Conservation (phyloP, 805 yeast species). For the Scheffersomyces stipitis region DNA sequence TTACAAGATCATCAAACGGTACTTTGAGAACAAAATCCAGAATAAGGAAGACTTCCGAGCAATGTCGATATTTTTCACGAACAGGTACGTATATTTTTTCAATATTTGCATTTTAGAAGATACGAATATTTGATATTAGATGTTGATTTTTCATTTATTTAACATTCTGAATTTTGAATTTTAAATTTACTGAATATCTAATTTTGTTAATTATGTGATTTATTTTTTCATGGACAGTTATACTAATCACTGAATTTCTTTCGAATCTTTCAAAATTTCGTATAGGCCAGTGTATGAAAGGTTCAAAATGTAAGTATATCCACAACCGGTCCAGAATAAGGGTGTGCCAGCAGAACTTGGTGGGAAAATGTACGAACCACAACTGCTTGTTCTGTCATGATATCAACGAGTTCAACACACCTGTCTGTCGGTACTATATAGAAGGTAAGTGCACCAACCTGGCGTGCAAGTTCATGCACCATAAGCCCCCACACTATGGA, state of each 20-base stretch:
- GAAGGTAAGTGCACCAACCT: conserved; percentile 36
- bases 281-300: conserved; percentile 54
- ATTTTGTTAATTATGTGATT: no score
- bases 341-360: conserved; percentile 52
- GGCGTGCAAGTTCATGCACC: conserved; percentile 52
- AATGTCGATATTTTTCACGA: conserved; percentile 37
- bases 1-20: conserved; percentile 26
- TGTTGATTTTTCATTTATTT: no score
- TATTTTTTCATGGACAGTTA: background rate
- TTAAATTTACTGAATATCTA: no score
- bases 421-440: conserved; percentile 30
- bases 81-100: conserved; percentile 38
- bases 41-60: conserved; percentile 14
- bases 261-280: conserved; percentile 18
- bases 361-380: conserved; percentile 46
- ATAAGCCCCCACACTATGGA: conserved; percentile 48
- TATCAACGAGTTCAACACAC: conserved; percentile 58
- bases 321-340: conserved; percentile 55
- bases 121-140: no score
- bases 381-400: conserved; percentile 59
- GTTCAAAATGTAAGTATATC: conserved; percentile 48
- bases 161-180: no score
- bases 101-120: no score
- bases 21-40: conserved; percentile 17
- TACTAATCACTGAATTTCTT: conserved; percentile 9